phyloP scores from a whole-genome alignment of 2,329 filamentous ascomycete species.

The Pseudocercospora musae region DNA sequence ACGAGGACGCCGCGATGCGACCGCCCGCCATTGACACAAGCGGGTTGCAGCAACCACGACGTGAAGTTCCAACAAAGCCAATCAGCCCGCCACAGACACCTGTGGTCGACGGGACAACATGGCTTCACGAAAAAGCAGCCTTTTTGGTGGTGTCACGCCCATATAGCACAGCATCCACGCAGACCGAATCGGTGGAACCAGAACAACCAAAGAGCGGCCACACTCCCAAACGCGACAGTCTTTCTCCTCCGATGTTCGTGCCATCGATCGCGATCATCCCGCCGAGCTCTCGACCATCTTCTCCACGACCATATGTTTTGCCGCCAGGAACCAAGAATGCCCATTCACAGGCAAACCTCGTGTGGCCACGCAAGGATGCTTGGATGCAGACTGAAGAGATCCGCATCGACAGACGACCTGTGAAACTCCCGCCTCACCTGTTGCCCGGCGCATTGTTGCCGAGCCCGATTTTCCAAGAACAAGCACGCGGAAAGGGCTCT shows the following conservation, averaged over 20 bases:
- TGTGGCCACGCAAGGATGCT: conserved; percentile 49
- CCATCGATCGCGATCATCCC: conserved; percentile 91
- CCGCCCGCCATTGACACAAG: conserved; percentile 10
- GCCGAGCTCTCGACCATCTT: conserved; percentile 76
- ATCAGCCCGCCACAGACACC: conserved; percentile 65
- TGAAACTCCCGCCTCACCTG: conserved; percentile 71
- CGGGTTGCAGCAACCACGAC: conserved; percentile 13
- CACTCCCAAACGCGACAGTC: conserved; percentile 28
- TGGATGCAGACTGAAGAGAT: conserved; percentile 89
- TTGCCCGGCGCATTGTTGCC: conserved; percentile 72
- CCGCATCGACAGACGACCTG: conserved; percentile 71
- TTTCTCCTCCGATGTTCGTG: conserved; percentile 31
- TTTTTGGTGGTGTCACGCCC: conserved; percentile 18
- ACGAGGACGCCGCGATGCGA: conserved; percentile 12
- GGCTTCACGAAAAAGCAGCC: conserved; percentile 23
- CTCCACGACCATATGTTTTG: conserved; percentile 71
- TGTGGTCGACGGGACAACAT: conserved; percentile 38
- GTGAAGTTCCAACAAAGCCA: conserved; percentile 36
- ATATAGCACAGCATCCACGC: conserved; percentile 34
- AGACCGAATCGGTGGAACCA: conserved; percentile 31
- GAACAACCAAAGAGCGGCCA: conserved; percentile 30
- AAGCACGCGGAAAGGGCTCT: conserved; percentile 13
- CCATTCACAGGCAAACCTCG: conserved; percentile 70
- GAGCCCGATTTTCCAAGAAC: conserved; percentile 41
- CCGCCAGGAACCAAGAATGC: conserved; percentile 78